Conservation (phyloP, 306 rosid species). For the Fragaria nilgerrensis region DNA sequence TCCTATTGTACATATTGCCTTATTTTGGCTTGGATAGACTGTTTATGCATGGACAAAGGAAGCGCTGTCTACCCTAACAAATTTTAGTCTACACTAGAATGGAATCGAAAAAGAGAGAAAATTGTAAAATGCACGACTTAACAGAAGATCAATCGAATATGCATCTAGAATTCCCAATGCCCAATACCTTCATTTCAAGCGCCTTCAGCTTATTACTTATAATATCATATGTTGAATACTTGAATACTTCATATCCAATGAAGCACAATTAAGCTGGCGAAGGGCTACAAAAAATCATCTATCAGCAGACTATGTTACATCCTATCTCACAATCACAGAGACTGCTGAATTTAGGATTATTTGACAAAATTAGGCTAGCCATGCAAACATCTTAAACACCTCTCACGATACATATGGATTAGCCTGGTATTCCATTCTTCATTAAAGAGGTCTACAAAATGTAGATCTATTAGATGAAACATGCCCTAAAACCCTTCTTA, state of each 20-base stretch:
- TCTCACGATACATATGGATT: neutral
- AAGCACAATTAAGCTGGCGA: neutral
- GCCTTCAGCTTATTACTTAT: neutral
- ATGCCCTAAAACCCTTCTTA: neutral
- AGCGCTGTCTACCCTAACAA: neutral
- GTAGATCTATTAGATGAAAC: neutral
- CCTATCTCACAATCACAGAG: neutral
- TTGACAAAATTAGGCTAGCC: neutral
- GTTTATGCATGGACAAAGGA: neutral
- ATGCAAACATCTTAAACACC: neutral
- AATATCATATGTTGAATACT: neutral
- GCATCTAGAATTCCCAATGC: neutral
- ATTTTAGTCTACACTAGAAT: neutral
- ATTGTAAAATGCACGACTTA: neutral
- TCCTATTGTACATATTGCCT: neutral
- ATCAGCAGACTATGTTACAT: neutral
- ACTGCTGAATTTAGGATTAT: neutral
- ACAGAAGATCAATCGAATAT: neutral
- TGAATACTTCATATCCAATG: neutral
- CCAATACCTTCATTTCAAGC: neutral
- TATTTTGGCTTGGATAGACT: neutral
- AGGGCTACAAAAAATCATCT: neutral
- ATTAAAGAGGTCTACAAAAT: neutral
- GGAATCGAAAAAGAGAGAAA: neutral
- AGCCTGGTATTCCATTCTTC: neutral